Evolutionary conservation across 352 stramenopile genomes (phyloP).

Genomic region (Thalassiosira livingstoniorum): DNA sequence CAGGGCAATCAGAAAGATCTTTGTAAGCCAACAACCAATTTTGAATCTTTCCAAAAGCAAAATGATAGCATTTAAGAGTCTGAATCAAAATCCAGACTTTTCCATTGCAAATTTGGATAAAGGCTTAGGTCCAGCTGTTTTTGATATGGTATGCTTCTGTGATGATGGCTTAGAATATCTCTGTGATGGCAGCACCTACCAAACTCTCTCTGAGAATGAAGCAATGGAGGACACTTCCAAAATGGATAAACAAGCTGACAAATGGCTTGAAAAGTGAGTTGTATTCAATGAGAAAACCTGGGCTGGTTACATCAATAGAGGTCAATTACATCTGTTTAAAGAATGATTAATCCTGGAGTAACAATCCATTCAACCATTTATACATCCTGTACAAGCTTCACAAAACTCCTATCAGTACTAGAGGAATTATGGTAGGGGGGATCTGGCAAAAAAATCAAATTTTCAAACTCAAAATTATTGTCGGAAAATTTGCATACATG

Average conservation of each 20-base stretch:
- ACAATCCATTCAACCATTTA: conserved; percentile 48
- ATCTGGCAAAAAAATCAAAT: too few relatives aligned
- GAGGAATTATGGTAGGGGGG: too few relatives aligned
- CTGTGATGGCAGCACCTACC: neutral
- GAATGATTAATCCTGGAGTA: neutral
- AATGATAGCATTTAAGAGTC: neutral
- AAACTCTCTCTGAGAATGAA: neutral
- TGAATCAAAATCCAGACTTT: neutral
- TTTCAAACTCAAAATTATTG: too few relatives aligned
- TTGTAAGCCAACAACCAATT: neutral
- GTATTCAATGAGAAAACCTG: too few relatives aligned
- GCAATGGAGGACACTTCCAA: neutral
- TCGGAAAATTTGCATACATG: too few relatives aligned
- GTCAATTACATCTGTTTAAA: conserved; percentile 12
- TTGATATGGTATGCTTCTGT: conserved; percentile 12
- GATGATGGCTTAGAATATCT: conserved; percentile 1
- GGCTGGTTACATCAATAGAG: neutral
- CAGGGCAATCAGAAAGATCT: neutral
- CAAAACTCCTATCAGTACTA: neutral
- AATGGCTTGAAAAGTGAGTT: neutral
- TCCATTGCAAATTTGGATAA: conserved; percentile 23
- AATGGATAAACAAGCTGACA: neutral
- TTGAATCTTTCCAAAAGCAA: neutral
- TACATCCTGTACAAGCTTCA: conserved; percentile 44
- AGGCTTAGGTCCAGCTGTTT: neutral